Percentiles rank a stretch among this genome's conserved stretches.
Evolutionary conservation across 208 protist species (phyloP).

Genomic region (Acanthamoeba royreba): DNA sequence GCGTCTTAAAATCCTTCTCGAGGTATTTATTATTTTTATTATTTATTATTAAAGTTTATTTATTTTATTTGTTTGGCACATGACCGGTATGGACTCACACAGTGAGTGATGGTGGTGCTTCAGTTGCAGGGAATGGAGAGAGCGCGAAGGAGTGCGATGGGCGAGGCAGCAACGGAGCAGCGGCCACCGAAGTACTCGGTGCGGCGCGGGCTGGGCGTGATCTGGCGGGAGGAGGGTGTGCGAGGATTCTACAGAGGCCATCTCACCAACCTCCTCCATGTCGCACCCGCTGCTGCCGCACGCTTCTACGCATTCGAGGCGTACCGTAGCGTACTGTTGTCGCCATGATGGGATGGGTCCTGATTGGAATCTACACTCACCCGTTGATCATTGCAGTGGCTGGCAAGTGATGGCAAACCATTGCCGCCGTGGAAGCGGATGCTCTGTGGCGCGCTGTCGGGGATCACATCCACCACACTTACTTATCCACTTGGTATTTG

Average conservation of each 20-base stretch:
- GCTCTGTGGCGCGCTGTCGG: not conserved
- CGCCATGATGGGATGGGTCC: not conserved
- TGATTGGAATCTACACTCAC: no score
- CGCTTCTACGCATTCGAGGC: not conserved
- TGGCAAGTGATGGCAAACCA: not conserved
- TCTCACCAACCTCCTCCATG: not conserved
- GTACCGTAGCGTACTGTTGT: not conserved
- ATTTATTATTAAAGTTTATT: no score
- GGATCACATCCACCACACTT: not conserved
- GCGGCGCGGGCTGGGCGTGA: not conserved
- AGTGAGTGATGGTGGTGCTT: no score
- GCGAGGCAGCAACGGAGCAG: not conserved
- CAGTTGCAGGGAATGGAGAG: not conserved
- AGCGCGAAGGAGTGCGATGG: not conserved
- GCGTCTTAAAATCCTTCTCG: slow-evolving; percentile 92
- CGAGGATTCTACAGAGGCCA: not conserved
- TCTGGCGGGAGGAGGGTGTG: not conserved
- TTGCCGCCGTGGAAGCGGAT: not conserved
- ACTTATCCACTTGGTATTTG: not conserved
- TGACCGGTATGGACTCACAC: no score
- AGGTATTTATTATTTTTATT: slow-evolving; percentile 74
- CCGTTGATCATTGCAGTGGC: not conserved
- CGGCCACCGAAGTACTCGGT: not conserved
- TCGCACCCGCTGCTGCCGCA: not conserved
- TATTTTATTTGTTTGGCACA: no score